Conservation (phyloP, 257 asterid genomes). For the Solanum virginianum region DNA sequence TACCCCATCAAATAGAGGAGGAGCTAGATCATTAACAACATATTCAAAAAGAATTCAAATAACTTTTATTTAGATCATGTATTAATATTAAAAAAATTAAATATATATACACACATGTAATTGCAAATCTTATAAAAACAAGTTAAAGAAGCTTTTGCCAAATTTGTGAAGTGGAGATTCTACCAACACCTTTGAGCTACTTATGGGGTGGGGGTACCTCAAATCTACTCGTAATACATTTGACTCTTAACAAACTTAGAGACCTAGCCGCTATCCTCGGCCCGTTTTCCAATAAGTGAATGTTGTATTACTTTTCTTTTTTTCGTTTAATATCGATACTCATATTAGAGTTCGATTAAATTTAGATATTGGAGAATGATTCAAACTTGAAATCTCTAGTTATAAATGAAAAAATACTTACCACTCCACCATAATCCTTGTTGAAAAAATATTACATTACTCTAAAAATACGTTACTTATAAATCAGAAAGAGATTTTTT, state of each 20-base stretch:
- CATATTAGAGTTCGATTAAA: too few species aligned
- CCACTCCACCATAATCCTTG: too few species aligned
- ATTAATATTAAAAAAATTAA: neutral
- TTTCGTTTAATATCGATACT: too few species aligned
- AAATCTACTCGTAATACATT: neutral
- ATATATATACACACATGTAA: neutral
- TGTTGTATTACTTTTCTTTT: neutral
- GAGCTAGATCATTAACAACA: neutral
- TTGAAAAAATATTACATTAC: neutral
- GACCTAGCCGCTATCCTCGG: neutral
- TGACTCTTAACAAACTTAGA: neutral
- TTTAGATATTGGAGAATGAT: too few species aligned
- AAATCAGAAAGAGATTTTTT: neutral
- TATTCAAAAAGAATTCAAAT: neutral
- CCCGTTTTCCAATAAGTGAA: neutral
- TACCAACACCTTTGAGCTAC: neutral
- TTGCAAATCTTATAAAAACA: neutral
- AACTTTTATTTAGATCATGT: neutral
- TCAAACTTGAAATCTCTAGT: too few species aligned
- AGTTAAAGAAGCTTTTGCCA: neutral
- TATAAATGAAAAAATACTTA: too few species aligned
- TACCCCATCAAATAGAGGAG: neutral
- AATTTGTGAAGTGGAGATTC: neutral
- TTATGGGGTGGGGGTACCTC: neutral
- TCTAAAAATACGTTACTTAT: neutral